These are phyloP conservation scores for Globisporangium okanoganense DNA, from an alignment of 352 stramenopile species.

Conservation along the genomic window DNA sequence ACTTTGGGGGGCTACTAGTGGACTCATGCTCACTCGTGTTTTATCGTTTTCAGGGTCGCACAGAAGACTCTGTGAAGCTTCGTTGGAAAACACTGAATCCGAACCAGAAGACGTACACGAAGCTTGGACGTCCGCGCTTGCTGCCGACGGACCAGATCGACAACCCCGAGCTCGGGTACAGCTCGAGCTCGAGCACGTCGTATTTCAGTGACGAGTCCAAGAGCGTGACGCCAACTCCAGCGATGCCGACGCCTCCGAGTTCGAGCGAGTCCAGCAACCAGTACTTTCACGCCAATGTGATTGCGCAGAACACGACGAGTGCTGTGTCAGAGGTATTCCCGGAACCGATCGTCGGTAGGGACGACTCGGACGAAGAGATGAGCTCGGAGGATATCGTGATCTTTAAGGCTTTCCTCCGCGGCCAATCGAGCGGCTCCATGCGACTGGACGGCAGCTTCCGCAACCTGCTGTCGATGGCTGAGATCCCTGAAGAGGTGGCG, in stretches of 20 bases:
- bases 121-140: constrained; percentile 65
- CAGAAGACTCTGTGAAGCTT: constrained; percentile 78
- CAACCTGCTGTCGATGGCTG: constrained; percentile 30
- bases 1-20: not conserved
- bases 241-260: constrained; percentile 7
- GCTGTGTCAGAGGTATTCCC: constrained; percentile 11
- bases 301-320: not conserved
- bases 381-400: constrained; percentile 59
- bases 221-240: not conserved
- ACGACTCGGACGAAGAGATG: constrained; percentile 47
- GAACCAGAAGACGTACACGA: constrained; percentile 71
- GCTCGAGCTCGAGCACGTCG: not conserved
- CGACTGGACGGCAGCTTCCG: constrained; percentile 24
- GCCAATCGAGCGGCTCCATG: constrained; percentile 44
- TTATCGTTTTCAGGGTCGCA: constrained; percentile 40
- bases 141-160: constrained; percentile 45
- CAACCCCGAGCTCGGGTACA: constrained; percentile 14
- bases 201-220: constrained; percentile 6
- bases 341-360: constrained; percentile 37
- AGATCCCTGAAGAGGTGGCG: constrained; percentile 13
- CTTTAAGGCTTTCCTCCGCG: constrained; percentile 52
- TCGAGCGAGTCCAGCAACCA: constrained; percentile 13
- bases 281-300: not conserved
- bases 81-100: constrained; percentile 82
- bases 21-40: not conserved